Conservation (phyloP, 2,329 filamentous ascomycete species). For the Coniochaeta sp. region DNA sequence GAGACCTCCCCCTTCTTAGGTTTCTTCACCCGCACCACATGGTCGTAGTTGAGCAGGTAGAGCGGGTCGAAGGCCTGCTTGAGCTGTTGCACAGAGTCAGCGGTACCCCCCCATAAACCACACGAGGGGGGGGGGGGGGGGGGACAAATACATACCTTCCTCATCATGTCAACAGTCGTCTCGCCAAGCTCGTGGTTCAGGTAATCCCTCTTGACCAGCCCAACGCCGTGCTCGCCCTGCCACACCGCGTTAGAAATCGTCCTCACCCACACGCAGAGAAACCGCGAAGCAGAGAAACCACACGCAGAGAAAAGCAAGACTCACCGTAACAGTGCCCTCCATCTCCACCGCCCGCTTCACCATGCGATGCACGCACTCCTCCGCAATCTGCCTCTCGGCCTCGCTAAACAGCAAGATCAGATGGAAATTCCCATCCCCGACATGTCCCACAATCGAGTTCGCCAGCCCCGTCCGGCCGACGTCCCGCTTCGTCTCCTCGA, state of each 20-base stretch:
- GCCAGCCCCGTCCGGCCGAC: slow-evolving; percentile 66
- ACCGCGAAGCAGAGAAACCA: neutral
- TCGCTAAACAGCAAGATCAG: slow-evolving; percentile 55
- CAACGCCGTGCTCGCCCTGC: slow-evolving; percentile 77
- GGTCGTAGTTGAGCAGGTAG: slow-evolving; percentile 62
- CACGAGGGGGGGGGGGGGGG: no score
- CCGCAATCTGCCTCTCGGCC: slow-evolving; percentile 58
- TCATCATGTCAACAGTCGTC: slow-evolving; percentile 72
- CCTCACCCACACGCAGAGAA: no score
- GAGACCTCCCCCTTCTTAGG: slow-evolving; percentile 39
- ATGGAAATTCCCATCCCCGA: slow-evolving; percentile 65
- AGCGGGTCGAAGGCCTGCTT: slow-evolving; percentile 76
- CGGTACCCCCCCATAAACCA: neutral
- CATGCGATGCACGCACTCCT: slow-evolving; percentile 72
- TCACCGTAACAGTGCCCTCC: slow-evolving; percentile 72
- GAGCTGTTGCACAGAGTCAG: slow-evolving; percentile 39
- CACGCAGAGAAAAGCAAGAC: slow-evolving; percentile 9
- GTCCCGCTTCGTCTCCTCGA: slow-evolving; percentile 69
- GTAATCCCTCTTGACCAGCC: slow-evolving; percentile 79
- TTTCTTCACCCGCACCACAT: slow-evolving; percentile 56
- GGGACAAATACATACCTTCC: slow-evolving; percentile 48
- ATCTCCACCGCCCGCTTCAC: slow-evolving; percentile 78
- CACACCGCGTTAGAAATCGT: no score
- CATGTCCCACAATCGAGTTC: slow-evolving; percentile 65
- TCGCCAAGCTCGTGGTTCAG: slow-evolving; percentile 70